phyloP scores from a whole-genome alignment of 2,329 filamentous ascomycete species.

The Xylariales sp. region DNA sequence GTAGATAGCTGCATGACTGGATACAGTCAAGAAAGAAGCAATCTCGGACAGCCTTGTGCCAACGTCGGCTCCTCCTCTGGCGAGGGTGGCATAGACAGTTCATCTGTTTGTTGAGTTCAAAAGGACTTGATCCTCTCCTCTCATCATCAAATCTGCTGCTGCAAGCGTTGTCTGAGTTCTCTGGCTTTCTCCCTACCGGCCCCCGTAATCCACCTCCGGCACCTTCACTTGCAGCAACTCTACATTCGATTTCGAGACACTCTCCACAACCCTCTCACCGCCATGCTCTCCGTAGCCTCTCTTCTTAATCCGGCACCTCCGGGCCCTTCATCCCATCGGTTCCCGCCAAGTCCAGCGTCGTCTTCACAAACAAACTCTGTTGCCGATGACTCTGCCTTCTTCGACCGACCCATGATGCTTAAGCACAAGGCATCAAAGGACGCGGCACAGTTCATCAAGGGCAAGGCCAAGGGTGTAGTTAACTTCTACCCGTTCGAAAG shows the following conservation, averaged over 20 bases:
- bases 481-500: constrained; percentile 72
- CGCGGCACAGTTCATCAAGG: constrained; percentile 56
- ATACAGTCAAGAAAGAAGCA: constrained; percentile 33
- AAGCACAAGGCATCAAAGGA: constrained; percentile 63
- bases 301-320: constrained; percentile 60
- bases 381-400: constrained; percentile 26
- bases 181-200: constrained; percentile 18
- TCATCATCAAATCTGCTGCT: constrained; percentile 19
- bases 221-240: constrained; percentile 23
- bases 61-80: constrained; percentile 26
- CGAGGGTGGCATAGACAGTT: constrained; percentile 27
- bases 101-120: constrained; percentile 35
- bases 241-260: constrained; percentile 35
- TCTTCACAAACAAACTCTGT: constrained; percentile 31
- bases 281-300: constrained; percentile 61
- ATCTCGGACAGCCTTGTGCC: constrained; percentile 33
- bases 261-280: constrained; percentile 26
- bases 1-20: constrained; percentile 35
- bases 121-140: constrained; percentile 26
- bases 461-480: constrained; percentile 59
- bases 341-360: constrained; percentile 36
- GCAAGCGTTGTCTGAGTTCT: constrained; percentile 31
- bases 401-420: constrained; percentile 24
- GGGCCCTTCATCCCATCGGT: constrained; percentile 35
- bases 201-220: constrained; percentile 16